Conservation (phyloP, 305 asterid species). For the Nicotiana rustica region DNA sequence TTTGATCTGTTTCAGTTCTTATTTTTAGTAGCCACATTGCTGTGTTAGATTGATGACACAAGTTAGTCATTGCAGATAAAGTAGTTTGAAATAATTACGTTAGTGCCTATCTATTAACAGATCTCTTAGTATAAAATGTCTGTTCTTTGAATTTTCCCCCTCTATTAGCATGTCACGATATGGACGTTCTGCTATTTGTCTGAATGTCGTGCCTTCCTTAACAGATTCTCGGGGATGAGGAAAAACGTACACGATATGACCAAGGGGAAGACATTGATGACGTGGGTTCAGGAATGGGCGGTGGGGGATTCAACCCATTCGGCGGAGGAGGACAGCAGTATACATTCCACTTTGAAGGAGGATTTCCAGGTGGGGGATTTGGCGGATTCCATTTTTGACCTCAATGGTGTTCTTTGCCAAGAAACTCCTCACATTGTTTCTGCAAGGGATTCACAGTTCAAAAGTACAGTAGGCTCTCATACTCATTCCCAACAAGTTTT, state of each 20-base stretch:
- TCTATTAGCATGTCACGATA: neutral
- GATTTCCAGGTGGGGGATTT: conserved; percentile 74
- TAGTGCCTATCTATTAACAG: neutral
- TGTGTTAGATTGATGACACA: neutral
- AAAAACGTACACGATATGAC: conserved; percentile 78
- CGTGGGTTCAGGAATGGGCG: conserved; percentile 73
- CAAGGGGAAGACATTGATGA: conserved; percentile 83
- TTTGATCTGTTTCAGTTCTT: neutral
- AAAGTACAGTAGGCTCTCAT: conserved; percentile 28
- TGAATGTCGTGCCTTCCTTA: neutral
- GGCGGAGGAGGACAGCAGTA: conserved; percentile 77
- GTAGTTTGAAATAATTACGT: neutral
- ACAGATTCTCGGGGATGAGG: conserved; percentile 86
- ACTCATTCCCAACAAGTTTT: neutral
- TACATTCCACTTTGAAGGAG: conserved; percentile 83
- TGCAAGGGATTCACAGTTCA: neutral
- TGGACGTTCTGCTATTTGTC: neutral
- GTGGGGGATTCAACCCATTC: conserved; percentile 78
- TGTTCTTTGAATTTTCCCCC: neutral
- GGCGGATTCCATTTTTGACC: conserved; percentile 59
- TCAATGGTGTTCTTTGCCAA: neutral
- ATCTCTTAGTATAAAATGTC: neutral
- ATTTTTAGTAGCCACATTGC: neutral
- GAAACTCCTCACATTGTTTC: conserved; percentile 15
- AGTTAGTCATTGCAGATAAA: neutral